Evolutionary conservation across 2,329 filamentous ascomycete genomes (phyloP).

Genomic region (Fonsecaea pedrosoi): DNA sequence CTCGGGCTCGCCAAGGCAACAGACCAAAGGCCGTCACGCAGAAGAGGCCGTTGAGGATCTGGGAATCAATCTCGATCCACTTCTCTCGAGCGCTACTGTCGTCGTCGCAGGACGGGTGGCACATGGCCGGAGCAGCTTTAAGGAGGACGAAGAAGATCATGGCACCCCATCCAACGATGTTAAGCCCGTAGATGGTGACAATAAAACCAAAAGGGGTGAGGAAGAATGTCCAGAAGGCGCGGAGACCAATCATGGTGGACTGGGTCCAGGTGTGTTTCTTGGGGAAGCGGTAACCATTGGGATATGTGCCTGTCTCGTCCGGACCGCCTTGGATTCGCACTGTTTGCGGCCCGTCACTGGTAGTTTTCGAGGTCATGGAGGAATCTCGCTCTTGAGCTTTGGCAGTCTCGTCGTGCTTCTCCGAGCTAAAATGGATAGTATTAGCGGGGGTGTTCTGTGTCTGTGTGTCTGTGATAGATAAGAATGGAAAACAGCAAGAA

Average conservation of each 20-base stretch:
- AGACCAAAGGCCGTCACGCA: slow-evolving; percentile 86
- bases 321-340: slow-evolving; percentile 37
- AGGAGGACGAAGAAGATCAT: slow-evolving; percentile 88
- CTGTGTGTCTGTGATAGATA: not conserved
- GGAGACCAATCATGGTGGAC: slow-evolving; percentile 43
- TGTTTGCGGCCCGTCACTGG: slow-evolving; percentile 14
- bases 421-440: slow-evolving; percentile 1
- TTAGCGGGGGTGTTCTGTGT: not conserved
- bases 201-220: slow-evolving; percentile 77
- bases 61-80: slow-evolving; percentile 86
- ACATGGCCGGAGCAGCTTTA: slow-evolving; percentile 66
- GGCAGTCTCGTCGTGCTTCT: slow-evolving; percentile 19
- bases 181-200: slow-evolving; percentile 78
- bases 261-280: slow-evolving; percentile 46
- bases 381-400: slow-evolving; percentile 20
- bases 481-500: not conserved
- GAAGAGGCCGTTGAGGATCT: slow-evolving; percentile 83
- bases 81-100: slow-evolving; percentile 77
- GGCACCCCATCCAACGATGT: slow-evolving; percentile 85
- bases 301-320: slow-evolving; percentile 45
- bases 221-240: slow-evolving; percentile 62
- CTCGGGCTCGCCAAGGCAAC: slow-evolving; percentile 82
- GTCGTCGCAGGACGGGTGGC: slow-evolving; percentile 69
- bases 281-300: slow-evolving; percentile 47
- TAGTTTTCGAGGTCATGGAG: slow-evolving; percentile 23